A percentile compares a stretch with the other conserved stretches of the same genome.
Conservation (phyloP, 495 filamentous ascomycete species). For the Lentithecium fluviatile region DNA sequence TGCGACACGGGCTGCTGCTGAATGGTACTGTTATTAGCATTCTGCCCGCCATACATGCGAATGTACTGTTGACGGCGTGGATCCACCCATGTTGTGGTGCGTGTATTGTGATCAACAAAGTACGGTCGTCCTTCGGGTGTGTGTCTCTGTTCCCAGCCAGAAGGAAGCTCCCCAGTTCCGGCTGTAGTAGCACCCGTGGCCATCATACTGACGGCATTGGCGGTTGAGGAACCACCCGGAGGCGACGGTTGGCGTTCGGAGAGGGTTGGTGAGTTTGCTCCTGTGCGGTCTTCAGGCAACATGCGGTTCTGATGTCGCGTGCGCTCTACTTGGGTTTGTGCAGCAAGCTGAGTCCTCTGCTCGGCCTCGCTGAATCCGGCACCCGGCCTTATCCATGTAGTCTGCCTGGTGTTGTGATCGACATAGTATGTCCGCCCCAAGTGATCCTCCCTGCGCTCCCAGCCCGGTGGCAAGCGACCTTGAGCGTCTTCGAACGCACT, state of each 20-base stretch:
- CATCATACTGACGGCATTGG: constrained; percentile 76
- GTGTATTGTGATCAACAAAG: constrained; percentile 99
- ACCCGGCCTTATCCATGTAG: constrained; percentile 90
- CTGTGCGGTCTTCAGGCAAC: constrained; percentile 92
- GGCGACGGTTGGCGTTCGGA: constrained; percentile 61
- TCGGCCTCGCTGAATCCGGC: constrained; percentile 75
- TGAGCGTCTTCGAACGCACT: constrained; percentile 95
- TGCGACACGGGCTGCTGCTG: constrained; percentile 98
- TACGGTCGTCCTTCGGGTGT: constrained; percentile 94
- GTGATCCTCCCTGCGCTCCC: constrained; percentile 96
- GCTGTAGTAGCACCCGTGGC: constrained; percentile 92
- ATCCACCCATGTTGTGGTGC: constrained; percentile 99
- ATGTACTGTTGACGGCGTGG: constrained; percentile 97
- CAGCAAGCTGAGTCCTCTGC: constrained; percentile 74
- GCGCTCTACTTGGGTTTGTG: constrained; percentile 86
- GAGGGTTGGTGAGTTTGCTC: constrained; percentile 83
- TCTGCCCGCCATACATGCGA: constrained; percentile 87
- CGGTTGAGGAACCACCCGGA: constrained; percentile 44
- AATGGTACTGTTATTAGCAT: constrained; percentile 77
- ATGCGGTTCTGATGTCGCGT: constrained; percentile 92
- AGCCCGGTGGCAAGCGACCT: constrained; percentile 86
- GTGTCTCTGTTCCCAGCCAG: constrained; percentile 93
- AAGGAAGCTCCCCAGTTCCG: constrained; percentile 90
- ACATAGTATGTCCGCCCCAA: constrained; percentile 98
- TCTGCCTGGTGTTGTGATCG: constrained; percentile 95